A percentile compares a stretch with the other conserved stretches of the same genome.
These are phyloP conservation scores for Leccinum subrobustum DNA, from an alignment of 1,284 basidiomycete species.

Conservation along the genomic window DNA sequence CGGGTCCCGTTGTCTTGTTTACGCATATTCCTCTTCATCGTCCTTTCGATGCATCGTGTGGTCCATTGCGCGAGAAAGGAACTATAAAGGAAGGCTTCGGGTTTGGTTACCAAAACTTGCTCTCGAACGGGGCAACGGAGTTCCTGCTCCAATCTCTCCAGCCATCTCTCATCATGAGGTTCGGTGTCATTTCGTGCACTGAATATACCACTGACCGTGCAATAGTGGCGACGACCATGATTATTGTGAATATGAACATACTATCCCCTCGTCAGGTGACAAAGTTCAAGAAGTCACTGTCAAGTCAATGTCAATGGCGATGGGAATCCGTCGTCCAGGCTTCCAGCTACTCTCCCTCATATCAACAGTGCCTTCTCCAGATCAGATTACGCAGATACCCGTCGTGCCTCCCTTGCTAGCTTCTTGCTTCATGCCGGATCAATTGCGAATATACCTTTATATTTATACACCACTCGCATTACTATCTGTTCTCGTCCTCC, in stretches of 20 bases:
- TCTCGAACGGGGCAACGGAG: constrained; percentile 68
- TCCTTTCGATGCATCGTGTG: constrained; percentile 69
- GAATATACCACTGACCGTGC: constrained; percentile 5
- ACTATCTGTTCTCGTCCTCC: constrained; percentile 42
- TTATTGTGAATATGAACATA: constrained; percentile 77
- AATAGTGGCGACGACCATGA: constrained; percentile 85
- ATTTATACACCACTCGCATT: constrained; percentile 49
- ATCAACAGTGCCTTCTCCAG: constrained; percentile 38
- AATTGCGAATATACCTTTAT: constrained; percentile 56
- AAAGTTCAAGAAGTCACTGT: constrained; percentile 72
- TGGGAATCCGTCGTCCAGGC: constrained; percentile 75
- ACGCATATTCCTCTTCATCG: constrained; percentile 83
- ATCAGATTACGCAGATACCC: constrained; percentile 30
- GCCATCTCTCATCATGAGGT: constrained; percentile 76
- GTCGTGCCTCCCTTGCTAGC: constrained; percentile 37
- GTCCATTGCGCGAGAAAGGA: constrained; percentile 71
- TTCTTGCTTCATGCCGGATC: constrained; percentile 71
- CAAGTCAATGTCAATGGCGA: constrained; percentile 81
- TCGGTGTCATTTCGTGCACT: constrained; percentile 21
- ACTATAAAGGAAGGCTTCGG: constrained; percentile 74
- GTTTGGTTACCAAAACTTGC: constrained; percentile 79
- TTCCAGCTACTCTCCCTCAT: constrained; percentile 82
- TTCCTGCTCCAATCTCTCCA: constrained; percentile 68
- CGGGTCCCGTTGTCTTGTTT: constrained; percentile 63
- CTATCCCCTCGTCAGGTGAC: constrained; percentile 29